Base-by-base conservation (phyloP, 2,329 filamentous ascomycete species). In the Fusarium decemcellulare region DNA sequence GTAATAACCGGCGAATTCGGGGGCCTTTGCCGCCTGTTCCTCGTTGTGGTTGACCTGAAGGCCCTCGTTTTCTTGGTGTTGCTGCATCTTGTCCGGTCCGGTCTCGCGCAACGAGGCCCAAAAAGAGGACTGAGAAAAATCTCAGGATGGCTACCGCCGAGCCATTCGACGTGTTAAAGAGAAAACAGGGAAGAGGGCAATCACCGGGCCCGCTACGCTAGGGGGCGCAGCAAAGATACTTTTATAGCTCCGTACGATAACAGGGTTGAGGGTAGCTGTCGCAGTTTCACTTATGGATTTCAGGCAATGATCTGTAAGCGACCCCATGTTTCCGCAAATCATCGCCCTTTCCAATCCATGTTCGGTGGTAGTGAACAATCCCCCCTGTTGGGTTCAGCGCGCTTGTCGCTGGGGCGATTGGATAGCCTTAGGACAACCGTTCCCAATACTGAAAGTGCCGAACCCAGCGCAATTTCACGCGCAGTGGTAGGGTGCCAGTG, bases 301-400 rank as follows among this genome's bases (percentile, higher is more conserved):
- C 18, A 23, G 48, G 36, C 39, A 69, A 36, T 50, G 61, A 70
- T 63, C 59, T 37, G 40, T 64, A 69, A 67, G 67, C 67, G 63
- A 64, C 67, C 44, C 47, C 64, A 46, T 30, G n/a, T 16, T 53
- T 34, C 54, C 37, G 42, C 63, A 67, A 70, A 70, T 70, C 66
- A 67, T 48, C 48, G 46, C 32, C 6, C 23, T 8, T 48, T 40
- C 55, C 39, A 18, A 51, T 47, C 48, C 16, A 14, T 18, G 32
- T 12, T 27, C 23, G 63, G 16, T 36, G 46, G 14, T 43, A 48
- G 8, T 36, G 43, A 32, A 51, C 36, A 27, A 9, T 27, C 27
- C 51, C 32, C 62, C 62, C 50, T 67, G 66, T 42, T 12, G 37
- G 32, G 47, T 18, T 59, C 55, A 16, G 44, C 43, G 54, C 32